phyloP scores from a whole-genome alignment of 768 basidiomycete genomes.

The Boletus vinaceobasis region DNA sequence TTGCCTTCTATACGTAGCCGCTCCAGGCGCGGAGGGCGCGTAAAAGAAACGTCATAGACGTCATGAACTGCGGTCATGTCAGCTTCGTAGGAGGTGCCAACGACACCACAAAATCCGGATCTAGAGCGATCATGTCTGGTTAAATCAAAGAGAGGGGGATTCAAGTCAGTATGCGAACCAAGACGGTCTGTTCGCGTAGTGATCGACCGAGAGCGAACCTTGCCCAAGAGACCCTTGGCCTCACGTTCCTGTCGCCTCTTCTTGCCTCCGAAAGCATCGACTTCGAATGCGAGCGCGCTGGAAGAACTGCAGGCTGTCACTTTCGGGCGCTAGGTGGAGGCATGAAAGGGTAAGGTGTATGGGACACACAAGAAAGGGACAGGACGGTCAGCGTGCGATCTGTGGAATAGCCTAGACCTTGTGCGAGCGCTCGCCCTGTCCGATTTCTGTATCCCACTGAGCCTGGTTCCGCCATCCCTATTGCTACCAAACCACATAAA shows the following conservation, averaged over 20 bases:
- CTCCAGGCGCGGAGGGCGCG: conserved; percentile 78
- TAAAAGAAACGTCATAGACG: conserved; percentile 53
- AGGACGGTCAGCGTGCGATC: background rate
- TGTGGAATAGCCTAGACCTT: background rate
- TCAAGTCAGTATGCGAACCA: background rate
- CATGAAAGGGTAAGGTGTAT: background rate
- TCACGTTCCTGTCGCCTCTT: conserved; percentile 83
- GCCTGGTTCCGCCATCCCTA: conserved; percentile 15
- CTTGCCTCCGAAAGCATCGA: conserved; percentile 40
- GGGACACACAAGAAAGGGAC: background rate
- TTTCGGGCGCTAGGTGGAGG: conserved; percentile 12
- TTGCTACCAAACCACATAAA: too few relatives aligned
- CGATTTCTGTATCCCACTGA: conserved; percentile 22
- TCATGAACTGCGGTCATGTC: conserved; percentile 49
- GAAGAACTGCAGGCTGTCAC: conserved; percentile 27
- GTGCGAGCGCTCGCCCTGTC: conserved; percentile 22
- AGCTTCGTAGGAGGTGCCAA: conserved; percentile 60
- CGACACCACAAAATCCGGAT: conserved; percentile 72
- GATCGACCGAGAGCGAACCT: conserved; percentile 43
- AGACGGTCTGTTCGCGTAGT: background rate
- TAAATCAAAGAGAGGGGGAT: conserved; percentile 53
- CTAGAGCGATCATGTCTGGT: conserved; percentile 87
- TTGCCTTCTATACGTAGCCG: conserved; percentile 59
- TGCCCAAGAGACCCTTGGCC: conserved; percentile 86
- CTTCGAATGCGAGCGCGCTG: conserved; percentile 4